Base-by-base conservation (phyloP, 179 eudicot species). In the Corrigiola litoralis region DNA sequence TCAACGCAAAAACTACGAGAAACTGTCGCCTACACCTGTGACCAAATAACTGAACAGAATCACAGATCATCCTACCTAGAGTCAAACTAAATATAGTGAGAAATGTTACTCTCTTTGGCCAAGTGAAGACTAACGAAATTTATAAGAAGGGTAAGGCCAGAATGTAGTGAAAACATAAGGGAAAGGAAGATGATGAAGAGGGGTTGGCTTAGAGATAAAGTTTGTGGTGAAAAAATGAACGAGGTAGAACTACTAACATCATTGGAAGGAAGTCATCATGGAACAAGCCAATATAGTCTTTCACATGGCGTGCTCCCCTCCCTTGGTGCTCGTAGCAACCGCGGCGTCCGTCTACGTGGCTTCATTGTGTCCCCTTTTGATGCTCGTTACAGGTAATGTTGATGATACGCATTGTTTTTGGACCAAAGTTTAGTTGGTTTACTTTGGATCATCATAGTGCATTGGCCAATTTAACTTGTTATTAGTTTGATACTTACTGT, bases 371-470 rank as follows among this genome's bases (percentile, higher is more conserved):
- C 87, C 23, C 88, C 87, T 0, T 71, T 76, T 42, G 78, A 85
- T 76, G 42, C 76, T 0, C 83, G 70, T 50, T 89, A 89, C 71
- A 78, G 80, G 96, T 87, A 9, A 45, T n/a, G 38, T 24, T n/a
- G 13, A 14, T 14, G 4, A 18, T n/a, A n/a, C n/a, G n/a, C n/a
- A n/a, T n/a, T n/a, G n/a, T n/a, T n/a, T n/a, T n/a, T n/a, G n/a
- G n/a, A n/a, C n/a, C n/a, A 6, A 20, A 16, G 24, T 23, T 48
- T 2, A 16, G 24, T 23, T 48, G 0, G 16, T 9, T 2, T 6
- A 1, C 31, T 23, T 17, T 0, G 44, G 0, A 38, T 9, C 13
- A 38, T 38, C 44, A 38, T 38, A 38, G 3, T 38, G 12, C 44
- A 56, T 8, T 25, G n/a, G n/a, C n/a, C n/a, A n/a, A n/a, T n/a